Evolutionary conservation across 805 yeast species (phyloP).

Genomic region (Lachancea lanzarotensis): DNA sequence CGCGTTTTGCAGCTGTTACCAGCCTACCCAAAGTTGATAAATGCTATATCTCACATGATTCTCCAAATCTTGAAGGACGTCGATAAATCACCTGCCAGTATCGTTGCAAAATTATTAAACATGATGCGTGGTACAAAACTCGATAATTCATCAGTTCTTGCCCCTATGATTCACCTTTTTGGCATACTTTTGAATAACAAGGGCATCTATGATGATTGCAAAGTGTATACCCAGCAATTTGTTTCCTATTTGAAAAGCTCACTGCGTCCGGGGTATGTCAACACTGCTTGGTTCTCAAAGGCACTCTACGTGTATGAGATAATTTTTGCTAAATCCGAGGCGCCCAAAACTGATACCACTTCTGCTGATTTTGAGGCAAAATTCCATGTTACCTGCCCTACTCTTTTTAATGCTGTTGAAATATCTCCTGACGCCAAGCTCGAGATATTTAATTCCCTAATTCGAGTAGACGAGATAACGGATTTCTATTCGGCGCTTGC

Average conservation of each 20-base stretch:
- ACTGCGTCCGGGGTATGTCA: constrained; percentile 34
- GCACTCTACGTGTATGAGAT: constrained; percentile 51
- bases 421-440: constrained; percentile 22
- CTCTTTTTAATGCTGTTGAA: constrained; percentile 19
- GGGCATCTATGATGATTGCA: constrained; percentile 33
- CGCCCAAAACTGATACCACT: constrained; percentile 41
- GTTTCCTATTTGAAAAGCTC: constrained; percentile 33
- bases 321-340: constrained; percentile 43
- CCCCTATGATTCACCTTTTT: constrained; percentile 39
- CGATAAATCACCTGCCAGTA: constrained; percentile 31
- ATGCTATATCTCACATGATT: constrained; percentile 37
- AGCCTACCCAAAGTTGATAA: constrained; percentile 35
- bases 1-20: constrained; percentile 40
- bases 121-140: constrained; percentile 36
- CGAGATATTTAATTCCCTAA: constrained; percentile 39
- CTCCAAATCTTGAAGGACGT: constrained; percentile 31
- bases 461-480: constrained; percentile 36
- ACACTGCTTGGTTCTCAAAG: constrained; percentile 52
- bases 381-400: constrained; percentile 10
- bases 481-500: constrained; percentile 45
- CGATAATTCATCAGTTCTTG: constrained; percentile 26
- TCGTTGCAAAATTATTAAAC: constrained; percentile 34
- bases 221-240: constrained; percentile 33
- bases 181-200: constrained; percentile 38
- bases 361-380: constrained; percentile 17